These are phyloP conservation scores for Xylaria sp. DNA, from an alignment of 2,329 filamentous ascomycete species.

Conservation along the genomic window DNA sequence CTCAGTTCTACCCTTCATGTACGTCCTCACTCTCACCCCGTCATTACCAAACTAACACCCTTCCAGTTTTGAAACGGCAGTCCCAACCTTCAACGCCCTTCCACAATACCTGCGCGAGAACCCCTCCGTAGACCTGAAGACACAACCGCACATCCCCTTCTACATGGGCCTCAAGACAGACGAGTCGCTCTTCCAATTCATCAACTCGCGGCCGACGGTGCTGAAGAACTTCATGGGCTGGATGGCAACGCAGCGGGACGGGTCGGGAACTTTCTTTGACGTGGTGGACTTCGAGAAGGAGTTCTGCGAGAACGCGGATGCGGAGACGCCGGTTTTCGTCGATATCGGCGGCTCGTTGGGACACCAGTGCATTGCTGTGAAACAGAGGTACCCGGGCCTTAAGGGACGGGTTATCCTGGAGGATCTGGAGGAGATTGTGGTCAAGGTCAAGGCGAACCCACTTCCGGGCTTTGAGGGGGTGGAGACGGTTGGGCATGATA, in stretches of 20 bases:
- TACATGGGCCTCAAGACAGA: too few species aligned
- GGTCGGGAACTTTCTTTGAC: constrained; percentile 17
- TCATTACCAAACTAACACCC: too few species aligned
- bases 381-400: constrained; percentile 15
- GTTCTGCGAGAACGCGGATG: constrained; percentile 9
- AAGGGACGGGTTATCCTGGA: constrained; percentile 23
- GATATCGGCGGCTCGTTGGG: constrained; percentile 24
- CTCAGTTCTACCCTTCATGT: constrained; percentile 19
- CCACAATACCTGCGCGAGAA: constrained; percentile 21
- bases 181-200: constrained; percentile 17
- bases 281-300: constrained; percentile 19
- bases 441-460: constrained; percentile 15
- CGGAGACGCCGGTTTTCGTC: constrained; percentile 20
- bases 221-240: constrained; percentile 16
- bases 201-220: constrained; percentile 16
- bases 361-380: constrained; percentile 21
- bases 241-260: constrained; percentile 21
- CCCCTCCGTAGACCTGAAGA: too few species aligned
- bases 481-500: constrained; percentile 17
- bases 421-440: constrained; percentile 17
- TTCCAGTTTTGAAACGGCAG: constrained; percentile 3
- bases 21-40: neutral
- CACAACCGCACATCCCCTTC: too few species aligned
- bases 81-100: constrained; percentile 16
- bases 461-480: constrained; percentile 20